Evolutionary conservation across 129 eudicot genomes (phyloP).

Genomic region (Tagetes patula): DNA sequence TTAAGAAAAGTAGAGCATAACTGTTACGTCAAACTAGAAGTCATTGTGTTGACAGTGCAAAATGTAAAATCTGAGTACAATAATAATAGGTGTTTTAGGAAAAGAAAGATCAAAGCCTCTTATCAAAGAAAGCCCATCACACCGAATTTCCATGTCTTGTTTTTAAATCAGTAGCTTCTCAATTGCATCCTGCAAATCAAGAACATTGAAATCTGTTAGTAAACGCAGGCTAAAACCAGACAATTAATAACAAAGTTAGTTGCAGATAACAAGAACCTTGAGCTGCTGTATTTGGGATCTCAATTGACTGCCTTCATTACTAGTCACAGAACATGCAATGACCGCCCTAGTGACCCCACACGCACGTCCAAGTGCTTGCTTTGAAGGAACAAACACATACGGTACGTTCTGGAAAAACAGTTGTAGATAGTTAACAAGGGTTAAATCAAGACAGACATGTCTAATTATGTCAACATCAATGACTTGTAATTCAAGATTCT

Average conservation of each 20-base stretch:
- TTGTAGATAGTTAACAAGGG: not conserved
- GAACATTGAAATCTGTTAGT: not conserved
- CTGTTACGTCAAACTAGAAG: conserved; percentile 31
- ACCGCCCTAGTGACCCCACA: conserved; percentile 88
- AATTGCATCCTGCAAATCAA: conserved; percentile 68
- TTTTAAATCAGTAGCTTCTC: conserved; percentile 78
- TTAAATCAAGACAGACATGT: not conserved
- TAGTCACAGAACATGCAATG: conserved; percentile 84
- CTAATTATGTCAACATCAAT: not conserved
- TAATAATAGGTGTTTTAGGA: conserved; percentile 22
- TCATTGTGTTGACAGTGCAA: conserved; percentile 14
- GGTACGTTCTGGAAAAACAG: conserved; percentile 66
- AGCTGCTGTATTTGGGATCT: conserved; percentile 77
- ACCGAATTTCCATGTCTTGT: conserved; percentile 41
- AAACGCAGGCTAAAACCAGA: not conserved
- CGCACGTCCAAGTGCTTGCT: conserved; percentile 92
- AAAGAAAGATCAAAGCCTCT: conserved; percentile 61
- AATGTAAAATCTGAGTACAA: conserved; percentile 15
- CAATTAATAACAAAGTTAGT: not conserved
- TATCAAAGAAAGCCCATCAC: conserved; percentile 65
- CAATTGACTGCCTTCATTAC: conserved; percentile 89
- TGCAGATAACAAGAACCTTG: conserved; percentile 42
- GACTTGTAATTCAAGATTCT: not conserved
- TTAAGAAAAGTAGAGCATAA: conserved; percentile 11
- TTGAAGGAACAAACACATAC: conserved; percentile 85